phyloP scores from a whole-genome alignment of 1,139 yeast genomes.

The Starmera stellimalicola region DNA sequence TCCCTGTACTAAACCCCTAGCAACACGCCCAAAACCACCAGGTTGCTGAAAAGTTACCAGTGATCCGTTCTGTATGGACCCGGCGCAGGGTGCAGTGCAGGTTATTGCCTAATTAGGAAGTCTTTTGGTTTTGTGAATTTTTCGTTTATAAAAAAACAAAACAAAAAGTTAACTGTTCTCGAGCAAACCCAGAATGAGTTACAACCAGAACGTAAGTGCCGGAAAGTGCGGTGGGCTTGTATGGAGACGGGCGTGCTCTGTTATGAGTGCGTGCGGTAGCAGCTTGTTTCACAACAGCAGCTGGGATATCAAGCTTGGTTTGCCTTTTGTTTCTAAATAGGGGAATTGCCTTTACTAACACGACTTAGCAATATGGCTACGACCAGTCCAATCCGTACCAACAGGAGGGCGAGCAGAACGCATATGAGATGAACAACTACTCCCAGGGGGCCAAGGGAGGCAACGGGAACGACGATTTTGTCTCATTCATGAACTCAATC shows the following conservation, averaged over 20 bases:
- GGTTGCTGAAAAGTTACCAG: no score
- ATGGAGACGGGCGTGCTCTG: no score
- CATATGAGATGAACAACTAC: slow-evolving; percentile 15
- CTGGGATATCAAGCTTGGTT: no score
- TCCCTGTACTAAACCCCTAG: no score
- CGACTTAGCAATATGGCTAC: slow-evolving; percentile 10
- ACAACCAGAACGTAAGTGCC: not conserved
- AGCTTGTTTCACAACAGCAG: no score
- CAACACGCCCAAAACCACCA: no score
- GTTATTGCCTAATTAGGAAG: not conserved
- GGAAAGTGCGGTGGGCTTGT: no score
- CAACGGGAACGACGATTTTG: slow-evolving; percentile 43
- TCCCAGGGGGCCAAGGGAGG: slow-evolving; percentile 5
- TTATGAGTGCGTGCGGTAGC: no score
- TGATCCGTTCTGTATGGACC: no score
- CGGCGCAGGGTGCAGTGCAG: not conserved
- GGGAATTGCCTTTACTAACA: not conserved
- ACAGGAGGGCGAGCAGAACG: slow-evolving; percentile 13
- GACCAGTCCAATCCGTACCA: slow-evolving; percentile 19
- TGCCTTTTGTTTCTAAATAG: no score
- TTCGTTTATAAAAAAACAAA: not conserved
- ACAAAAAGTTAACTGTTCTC: no score
- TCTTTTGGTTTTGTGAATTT: not conserved
- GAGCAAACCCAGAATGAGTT: slow-evolving; percentile 7
- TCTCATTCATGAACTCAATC: slow-evolving; percentile 72